Conservation (phyloP, 495 filamentous ascomycete species). For the Penicillium antarcticum region DNA sequence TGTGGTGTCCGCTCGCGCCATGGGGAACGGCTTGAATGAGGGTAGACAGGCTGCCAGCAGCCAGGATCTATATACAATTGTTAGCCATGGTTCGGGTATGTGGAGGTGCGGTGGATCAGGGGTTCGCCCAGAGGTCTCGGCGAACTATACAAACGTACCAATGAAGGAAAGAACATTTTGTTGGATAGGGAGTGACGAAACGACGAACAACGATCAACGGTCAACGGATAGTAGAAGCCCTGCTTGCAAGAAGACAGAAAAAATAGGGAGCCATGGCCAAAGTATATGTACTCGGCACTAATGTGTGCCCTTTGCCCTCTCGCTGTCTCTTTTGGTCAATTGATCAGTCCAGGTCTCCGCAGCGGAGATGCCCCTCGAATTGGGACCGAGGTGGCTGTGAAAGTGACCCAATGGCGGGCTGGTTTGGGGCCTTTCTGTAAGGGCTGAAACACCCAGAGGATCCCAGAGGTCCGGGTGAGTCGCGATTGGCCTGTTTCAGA, state of each 20-base stretch:
- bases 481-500: conserved; percentile 5
- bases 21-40: conserved; percentile 13
- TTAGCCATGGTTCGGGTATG: not conserved
- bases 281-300: conserved; percentile 15
- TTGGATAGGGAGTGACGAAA: conserved; percentile 16
- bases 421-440: conserved; percentile 1
- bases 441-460: conserved; percentile 1
- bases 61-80: conserved; percentile 15
- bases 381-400: conserved; percentile 2
- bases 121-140: not conserved
- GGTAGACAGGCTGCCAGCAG: conserved; percentile 32
- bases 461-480: not conserved
- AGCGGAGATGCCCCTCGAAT: not conserved
- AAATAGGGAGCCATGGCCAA: not conserved
- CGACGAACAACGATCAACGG: conserved; percentile 2
- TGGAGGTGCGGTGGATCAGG: not conserved
- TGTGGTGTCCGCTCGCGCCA: conserved; percentile 11
- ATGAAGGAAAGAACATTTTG: conserved; percentile 26
- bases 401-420: conserved; percentile 9
- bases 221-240: conserved; percentile 19
- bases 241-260: conserved; percentile 19
- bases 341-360: conserved; percentile 7
- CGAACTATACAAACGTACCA: conserved; percentile 14
- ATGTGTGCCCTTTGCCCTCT: conserved; percentile 2
- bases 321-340: not conserved